Evolutionary conservation across 2,329 filamentous ascomycete species (phyloP).

Genomic region (Claviceps africana): DNA sequence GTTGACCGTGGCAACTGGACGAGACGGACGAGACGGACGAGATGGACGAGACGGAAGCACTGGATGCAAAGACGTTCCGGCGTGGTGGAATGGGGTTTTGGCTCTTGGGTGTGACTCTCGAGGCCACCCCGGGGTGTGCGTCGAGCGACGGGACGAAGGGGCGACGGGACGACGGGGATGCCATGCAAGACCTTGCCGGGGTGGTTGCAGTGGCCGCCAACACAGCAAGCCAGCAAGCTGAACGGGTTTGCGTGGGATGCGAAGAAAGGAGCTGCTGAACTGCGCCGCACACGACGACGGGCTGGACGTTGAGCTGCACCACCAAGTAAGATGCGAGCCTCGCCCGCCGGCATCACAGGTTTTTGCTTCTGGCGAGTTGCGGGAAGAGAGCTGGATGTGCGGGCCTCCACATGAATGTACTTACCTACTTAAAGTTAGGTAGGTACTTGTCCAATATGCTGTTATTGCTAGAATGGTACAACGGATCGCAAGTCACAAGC

Average conservation of each 20-base stretch:
- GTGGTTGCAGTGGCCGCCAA: slow-evolving; percentile 3
- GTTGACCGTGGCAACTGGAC: background rate
- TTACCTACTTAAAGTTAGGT: too few species aligned
- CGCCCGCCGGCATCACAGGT: background rate
- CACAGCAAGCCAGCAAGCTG: too few species aligned
- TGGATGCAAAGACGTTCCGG: background rate
- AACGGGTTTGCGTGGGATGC: too few species aligned
- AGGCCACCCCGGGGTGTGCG: too few species aligned
- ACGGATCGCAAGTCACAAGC: too few species aligned
- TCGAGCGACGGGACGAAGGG: background rate
- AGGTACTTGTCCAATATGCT: too few species aligned
- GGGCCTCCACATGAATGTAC: too few species aligned
- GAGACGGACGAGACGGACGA: background rate
- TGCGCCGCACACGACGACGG: background rate
- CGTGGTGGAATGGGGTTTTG: background rate
- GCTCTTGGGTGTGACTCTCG: too few species aligned
- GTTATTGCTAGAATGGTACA: too few species aligned
- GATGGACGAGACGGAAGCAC: too few species aligned
- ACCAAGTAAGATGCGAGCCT: background rate
- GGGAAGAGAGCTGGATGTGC: background rate
- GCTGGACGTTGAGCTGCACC: background rate
- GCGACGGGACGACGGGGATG: background rate
- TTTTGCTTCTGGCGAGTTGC: background rate
- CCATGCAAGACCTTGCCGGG: background rate
- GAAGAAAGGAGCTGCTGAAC: background rate